Conservation (phyloP, 2,329 filamentous ascomycete genomes). For the Clarireedia homoeocarpa region DNA sequence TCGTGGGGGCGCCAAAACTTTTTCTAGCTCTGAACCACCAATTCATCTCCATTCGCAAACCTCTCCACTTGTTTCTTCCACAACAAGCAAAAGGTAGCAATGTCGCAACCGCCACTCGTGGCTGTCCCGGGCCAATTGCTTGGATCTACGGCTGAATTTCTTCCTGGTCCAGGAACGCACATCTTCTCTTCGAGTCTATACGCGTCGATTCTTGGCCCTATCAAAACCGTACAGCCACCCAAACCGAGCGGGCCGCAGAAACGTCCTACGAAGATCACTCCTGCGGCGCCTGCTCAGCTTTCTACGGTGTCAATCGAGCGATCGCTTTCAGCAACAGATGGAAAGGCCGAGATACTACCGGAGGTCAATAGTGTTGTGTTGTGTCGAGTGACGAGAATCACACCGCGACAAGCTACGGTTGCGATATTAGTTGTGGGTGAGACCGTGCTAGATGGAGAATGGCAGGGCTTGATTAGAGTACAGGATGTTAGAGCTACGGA, state of each 20-base stretch:
- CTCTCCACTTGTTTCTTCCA: neutral
- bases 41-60: neutral
- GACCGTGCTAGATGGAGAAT: conserved; percentile 66
- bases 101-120: conserved; percentile 31
- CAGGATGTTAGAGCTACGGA: conserved; percentile 94
- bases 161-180: conserved; percentile 77
- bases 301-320: conserved; percentile 48
- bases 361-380: conserved; percentile 75
- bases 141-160: conserved; percentile 57
- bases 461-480: conserved; percentile 75
- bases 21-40: neutral
- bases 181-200: conserved; percentile 67
- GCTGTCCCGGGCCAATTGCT: conserved; percentile 79
- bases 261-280: conserved; percentile 50
- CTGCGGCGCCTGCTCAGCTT: conserved; percentile 35
- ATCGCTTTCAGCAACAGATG: conserved; percentile 15
- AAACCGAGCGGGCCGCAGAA: conserved; percentile 41
- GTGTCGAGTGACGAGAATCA: conserved; percentile 76
- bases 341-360: conserved; percentile 66
- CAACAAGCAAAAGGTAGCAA: conserved; percentile 7
- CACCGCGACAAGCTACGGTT: conserved; percentile 75
- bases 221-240: conserved; percentile 43
- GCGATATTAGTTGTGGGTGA: conserved; percentile 78
- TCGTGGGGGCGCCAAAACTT: neutral
- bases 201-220: conserved; percentile 72